These are phyloP conservation scores for Aspergillus saccharolyticus DNA, from an alignment of 495 filamentous ascomycete genomes.

Conservation along the genomic window DNA sequence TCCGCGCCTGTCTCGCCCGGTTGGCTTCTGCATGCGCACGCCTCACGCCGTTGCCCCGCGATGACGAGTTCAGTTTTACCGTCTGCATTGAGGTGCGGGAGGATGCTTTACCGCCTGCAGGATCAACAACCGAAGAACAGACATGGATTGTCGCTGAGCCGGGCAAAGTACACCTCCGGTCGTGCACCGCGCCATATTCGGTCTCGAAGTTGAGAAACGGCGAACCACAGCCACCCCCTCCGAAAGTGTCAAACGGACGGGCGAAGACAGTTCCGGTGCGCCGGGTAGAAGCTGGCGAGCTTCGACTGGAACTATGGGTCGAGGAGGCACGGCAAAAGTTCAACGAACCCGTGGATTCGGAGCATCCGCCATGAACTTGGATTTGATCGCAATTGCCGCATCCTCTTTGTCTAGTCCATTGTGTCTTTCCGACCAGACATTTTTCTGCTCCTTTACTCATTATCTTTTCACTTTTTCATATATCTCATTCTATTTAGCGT, in stretches of 20 bases:
- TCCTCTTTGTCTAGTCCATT: constrained; percentile 20
- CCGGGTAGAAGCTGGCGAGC: constrained; percentile 49
- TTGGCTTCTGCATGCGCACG: constrained; percentile 51
- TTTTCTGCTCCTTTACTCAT: constrained; percentile 11
- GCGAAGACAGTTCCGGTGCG: constrained; percentile 51
- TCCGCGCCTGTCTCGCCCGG: constrained; percentile 53
- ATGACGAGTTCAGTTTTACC: constrained; percentile 73
- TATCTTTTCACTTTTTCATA: constrained; percentile 22
- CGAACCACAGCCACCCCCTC: constrained; percentile 34
- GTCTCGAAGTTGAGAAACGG: constrained; percentile 40
- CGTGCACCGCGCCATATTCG: constrained; percentile 43
- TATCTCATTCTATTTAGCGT: constrained; percentile 47
- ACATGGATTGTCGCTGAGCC: constrained; percentile 53
- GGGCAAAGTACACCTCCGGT: constrained; percentile 41
- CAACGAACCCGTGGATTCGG: constrained; percentile 44
- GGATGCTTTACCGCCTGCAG: constrained; percentile 68
- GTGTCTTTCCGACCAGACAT: constrained; percentile 16
- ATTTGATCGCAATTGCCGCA: constrained; percentile 13
- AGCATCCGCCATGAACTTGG: constrained; percentile 34
- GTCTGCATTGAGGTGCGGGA: constrained; percentile 80
- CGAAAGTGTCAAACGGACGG: constrained; percentile 39
- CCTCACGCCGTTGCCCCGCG: constrained; percentile 60
- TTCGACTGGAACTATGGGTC: constrained; percentile 52
- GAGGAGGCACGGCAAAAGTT: constrained; percentile 55
- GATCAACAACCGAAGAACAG: constrained; percentile 49